Base-by-base conservation (phyloP, 805 yeast genomes). In the Yarrowia keelungensis region DNA sequence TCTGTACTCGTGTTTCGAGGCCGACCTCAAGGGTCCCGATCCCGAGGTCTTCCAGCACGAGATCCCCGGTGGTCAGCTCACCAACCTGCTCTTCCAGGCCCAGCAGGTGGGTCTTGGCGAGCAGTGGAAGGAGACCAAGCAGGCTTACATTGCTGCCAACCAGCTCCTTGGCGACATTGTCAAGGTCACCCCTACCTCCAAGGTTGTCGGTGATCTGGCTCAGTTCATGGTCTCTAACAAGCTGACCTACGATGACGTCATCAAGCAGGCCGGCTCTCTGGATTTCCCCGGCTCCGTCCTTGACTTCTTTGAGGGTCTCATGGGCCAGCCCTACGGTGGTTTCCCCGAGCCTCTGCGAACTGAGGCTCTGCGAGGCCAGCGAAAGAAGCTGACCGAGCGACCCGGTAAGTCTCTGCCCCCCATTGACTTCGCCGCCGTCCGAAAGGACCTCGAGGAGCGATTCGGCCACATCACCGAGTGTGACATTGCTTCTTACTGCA, bases 321-420 rank as follows among this genome's bases (percentile, higher is more conserved):
- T 95, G 91, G 99, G 99, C 78, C 95, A 95, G 73, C 99, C 99
- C 76, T 92, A 91, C 78, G 99, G 99, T 74, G 99, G 99, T 9
- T 95, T 95, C 97, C 99, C 99, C 70, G 99, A 95, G 82, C 99
- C 99, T 47, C 84, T 95, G 80, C 89, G 99, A 82, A 85, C 97
- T 47, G 91, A 93, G 79, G 86, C 95, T 71, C 87, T 95, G 76
- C 87, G 88, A 76, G 96, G 93, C 79, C 92, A 92, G 88, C 90
- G 99, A 83, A 88, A 90, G 81, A 92, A 92, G 81, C 86, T 95
- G 80, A 86, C 87, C 71, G 82, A 84, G 73, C 89, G 99, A 81
- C 99, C 99, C 53, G 99, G 99, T 72, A 86, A 94, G 78, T 87
- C 87, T 75, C 83, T 95, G 78, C 85, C 87, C 69, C 98, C 99